Base-by-base conservation (phyloP, 2,329 filamentous ascomycete genomes). In the Paecilomyces variotii region DNA sequence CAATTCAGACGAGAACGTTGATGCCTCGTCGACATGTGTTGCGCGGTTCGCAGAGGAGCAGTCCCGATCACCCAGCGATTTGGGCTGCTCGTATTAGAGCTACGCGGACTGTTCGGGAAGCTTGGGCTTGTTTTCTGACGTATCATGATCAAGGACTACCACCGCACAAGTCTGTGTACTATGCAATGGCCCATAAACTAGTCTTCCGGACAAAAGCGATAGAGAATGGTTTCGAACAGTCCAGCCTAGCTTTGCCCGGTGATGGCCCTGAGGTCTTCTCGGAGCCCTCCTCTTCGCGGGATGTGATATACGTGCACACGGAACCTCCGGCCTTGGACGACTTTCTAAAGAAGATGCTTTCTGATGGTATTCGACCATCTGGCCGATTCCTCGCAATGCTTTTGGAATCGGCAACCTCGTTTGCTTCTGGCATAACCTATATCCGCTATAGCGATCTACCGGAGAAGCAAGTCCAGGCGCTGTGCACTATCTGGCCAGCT, bases 51-150 rank as follows among this genome's bases (percentile, higher is more conserved):
- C 39, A 45, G 19, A 60, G 60, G n/a, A 54, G 28, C 30, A 28
- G 57, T n/a, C 59, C 60, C 11, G 61, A 70, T 53, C 62, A 74
- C 14, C 63, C 65, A 1, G 60, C 74, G 10, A 64, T 82, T 10
- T 87, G 85, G 84, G 76, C 77, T 58, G 82, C 81, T 32, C 78
- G 84, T 10, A 81, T 87, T 56, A 74, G 76, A 53, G 78, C 82
- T 25, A 87, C 85, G 10, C 76, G 85, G 35, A 87, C 84, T 3
- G 71, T 82, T 53, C 78, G 83, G 60, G 84, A 87, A 72, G 84
- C 85, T 4, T 87, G 85, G 85, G 84, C 84, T 25, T 84, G 82
- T 61, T 87, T 86, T 67, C 69, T 85, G 50, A 78, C 82, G 4
- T 84, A 80, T 60, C 77, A 84, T 66, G 74, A 79, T 25, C 71